Conservation (phyloP, 2,329 filamentous ascomycete genomes). For the Stagonosporopsis rhizophila region DNA sequence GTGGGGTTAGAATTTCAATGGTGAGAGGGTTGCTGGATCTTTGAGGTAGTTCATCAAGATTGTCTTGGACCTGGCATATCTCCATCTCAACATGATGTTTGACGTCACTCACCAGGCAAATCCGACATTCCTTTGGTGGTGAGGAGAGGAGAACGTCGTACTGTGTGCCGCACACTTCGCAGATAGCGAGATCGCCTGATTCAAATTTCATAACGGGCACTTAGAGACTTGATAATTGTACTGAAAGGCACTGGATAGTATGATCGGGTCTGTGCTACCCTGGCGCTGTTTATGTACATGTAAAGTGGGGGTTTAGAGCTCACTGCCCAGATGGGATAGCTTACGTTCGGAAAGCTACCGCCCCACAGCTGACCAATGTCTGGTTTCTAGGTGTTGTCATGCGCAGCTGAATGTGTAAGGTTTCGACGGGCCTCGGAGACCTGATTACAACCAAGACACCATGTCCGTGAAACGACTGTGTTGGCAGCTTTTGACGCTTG, state of each 20-base stretch:
- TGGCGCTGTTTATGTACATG: conserved; percentile 8
- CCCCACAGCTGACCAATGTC: conserved; percentile 18
- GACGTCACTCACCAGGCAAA: conserved; percentile 69
- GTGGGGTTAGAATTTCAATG: conserved; percentile 13
- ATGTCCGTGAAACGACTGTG: background rate
- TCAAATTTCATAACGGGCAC: conserved; percentile 36
- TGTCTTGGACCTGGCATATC: background rate
- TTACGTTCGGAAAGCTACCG: conserved; percentile 10
- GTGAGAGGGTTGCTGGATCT: too few relatives aligned
- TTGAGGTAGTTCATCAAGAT: too few relatives aligned
- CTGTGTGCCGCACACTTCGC: conserved; percentile 74
- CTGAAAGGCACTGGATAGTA: background rate
- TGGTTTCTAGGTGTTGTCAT: background rate
- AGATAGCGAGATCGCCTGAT: conserved; percentile 62
- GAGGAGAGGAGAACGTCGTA: conserved; percentile 62
- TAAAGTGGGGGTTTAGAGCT: conserved; percentile 19
- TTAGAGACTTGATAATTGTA: background rate
- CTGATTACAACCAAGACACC: background rate
- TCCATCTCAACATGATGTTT: background rate
- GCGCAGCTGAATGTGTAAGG: conserved; percentile 7
- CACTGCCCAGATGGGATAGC: conserved; percentile 17
- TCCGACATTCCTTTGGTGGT: conserved; percentile 65
- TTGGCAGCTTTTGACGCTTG: background rate
- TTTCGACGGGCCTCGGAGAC: conserved; percentile 2
- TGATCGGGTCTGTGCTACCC: background rate